These are phyloP conservation scores for Apiospora hydei DNA, from an alignment of 2,329 filamentous ascomycete species.

Conservation along the genomic window DNA sequence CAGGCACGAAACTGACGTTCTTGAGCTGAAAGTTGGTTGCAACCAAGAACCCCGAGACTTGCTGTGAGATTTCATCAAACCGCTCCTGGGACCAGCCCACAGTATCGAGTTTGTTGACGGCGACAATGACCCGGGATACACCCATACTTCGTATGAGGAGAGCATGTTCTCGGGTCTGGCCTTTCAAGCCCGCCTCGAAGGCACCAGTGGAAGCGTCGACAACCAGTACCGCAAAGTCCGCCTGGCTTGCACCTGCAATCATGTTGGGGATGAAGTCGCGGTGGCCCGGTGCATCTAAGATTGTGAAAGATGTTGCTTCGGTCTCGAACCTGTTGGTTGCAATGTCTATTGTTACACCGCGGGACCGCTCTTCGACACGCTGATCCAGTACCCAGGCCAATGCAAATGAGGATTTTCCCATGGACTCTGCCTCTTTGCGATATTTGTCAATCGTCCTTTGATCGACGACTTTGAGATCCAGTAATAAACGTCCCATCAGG, in stretches of 20 bases:
- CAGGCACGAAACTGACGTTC: conserved; percentile 86
- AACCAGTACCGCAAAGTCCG: conserved; percentile 93
- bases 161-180: conserved; percentile 94
- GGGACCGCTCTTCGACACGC: conserved; percentile 83
- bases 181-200: conserved; percentile 91
- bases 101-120: conserved; percentile 94
- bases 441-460: conserved; percentile 89
- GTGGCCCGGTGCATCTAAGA: conserved; percentile 94
- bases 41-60: conserved; percentile 82
- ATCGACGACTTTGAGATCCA: conserved; percentile 88
- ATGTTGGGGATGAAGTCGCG: conserved; percentile 98
- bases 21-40: conserved; percentile 83
- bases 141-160: conserved; percentile 90
- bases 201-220: conserved; percentile 90
- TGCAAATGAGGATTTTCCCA: conserved; percentile 95
- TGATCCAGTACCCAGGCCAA: conserved; percentile 97
- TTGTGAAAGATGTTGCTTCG: conserved; percentile 84
- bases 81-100: conserved; percentile 82
- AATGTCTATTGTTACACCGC: conserved; percentile 96
- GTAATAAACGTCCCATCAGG: conserved; percentile 91
- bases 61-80: conserved; percentile 85
- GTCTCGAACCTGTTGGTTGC: conserved; percentile 96
- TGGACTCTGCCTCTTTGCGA: conserved; percentile 84
- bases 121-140: conserved; percentile 85
- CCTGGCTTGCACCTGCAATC: conserved; percentile 96